Percentiles rank a stretch among this genome's conserved stretches.
phyloP scores from a whole-genome alignment of 176 grass and related monocot genomes.

The Aegilops tauschii region DNA sequence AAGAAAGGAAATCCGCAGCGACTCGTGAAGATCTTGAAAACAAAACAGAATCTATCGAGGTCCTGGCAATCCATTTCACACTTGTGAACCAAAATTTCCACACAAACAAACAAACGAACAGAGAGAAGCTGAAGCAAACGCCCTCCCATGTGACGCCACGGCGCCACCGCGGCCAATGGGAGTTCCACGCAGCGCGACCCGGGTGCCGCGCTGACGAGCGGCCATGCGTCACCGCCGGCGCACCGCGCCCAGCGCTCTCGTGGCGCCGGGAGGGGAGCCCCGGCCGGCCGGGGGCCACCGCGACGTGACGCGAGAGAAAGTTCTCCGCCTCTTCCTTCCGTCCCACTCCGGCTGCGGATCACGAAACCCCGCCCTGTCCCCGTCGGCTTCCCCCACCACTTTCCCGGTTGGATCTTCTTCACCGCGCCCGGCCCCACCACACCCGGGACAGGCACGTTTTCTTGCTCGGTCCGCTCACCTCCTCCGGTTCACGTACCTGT shows the following conservation, averaged over 20 bases:
- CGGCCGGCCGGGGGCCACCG: background rate
- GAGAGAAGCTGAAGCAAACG: background rate
- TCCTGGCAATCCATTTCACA: background rate
- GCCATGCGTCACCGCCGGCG: background rate
- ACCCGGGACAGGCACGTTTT: background rate
- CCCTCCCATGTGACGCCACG: background rate
- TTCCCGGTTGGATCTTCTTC: slow-evolving; percentile 18
- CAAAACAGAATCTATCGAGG: background rate
- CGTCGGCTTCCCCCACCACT: background rate
- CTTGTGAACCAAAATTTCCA: background rate
- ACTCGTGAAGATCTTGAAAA: background rate
- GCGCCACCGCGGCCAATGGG: background rate
- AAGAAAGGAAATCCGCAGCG: background rate
- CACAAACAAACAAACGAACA: background rate
- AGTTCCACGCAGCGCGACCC: background rate
- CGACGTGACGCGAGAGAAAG: slow-evolving; percentile 17
- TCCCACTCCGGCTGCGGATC: background rate
- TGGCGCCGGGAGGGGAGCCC: no score
- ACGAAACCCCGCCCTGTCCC: background rate
- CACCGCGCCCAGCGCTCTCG: background rate
- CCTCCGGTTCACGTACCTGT: background rate
- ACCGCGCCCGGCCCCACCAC: background rate
- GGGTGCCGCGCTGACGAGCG: background rate
- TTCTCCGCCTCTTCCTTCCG: slow-evolving; percentile 23
- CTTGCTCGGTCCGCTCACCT: background rate